Evolutionary conservation across 2,329 filamentous ascomycete species (phyloP), one percentile per base, ranked within the genome.

Genomic region (Zarea fungicola): DNA sequence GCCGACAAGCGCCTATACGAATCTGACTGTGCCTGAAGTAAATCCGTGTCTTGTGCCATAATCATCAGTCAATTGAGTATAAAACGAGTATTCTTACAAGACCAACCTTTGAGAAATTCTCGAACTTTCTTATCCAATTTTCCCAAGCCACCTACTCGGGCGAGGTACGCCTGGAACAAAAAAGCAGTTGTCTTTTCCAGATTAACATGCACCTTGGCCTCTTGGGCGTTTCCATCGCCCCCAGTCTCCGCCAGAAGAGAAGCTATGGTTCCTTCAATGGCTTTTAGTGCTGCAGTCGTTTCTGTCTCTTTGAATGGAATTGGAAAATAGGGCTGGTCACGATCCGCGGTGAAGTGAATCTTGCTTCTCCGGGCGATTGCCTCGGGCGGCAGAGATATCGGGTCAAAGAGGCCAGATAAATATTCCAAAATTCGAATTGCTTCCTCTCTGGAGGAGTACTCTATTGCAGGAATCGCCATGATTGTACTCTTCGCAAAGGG

Each of bases 1-100:
- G 85, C 85, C 10, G 85, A 86, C 64, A 89, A 74, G 52, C 85
- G 80, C 9, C 85, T 78, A 60, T 89, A 89, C 6, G 80, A 70
- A 53, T 82, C 80, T 2, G 85, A 87, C 61, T 89, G 86, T 1
- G 86, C 86, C 52, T 77, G 70, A 5, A 87, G 68, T 19, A 89
- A 65, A 64, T 89, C 86, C 58, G 85, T 89, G 57, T 88, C 85
- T 88, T 50, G 1, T 19, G 8, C 7, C 16, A 2, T 2, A 1
- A 5, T 3, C 4, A 16, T 46, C 2, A 48, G 21, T 13, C 25
- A 18, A 3, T 8, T 25, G 14, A n/a, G 5, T 16, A 21, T n/a
- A 16, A 8, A 5, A 16, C 5, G n/a, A 41, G n/a, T 21, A 31
- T 34, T 25, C 42, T 26, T 11, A 6, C 16, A 21, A n/a, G 35